These are phyloP conservation scores for Calonectria montana DNA, from an alignment of 2,329 filamentous ascomycete genomes.

Conservation along the genomic window DNA sequence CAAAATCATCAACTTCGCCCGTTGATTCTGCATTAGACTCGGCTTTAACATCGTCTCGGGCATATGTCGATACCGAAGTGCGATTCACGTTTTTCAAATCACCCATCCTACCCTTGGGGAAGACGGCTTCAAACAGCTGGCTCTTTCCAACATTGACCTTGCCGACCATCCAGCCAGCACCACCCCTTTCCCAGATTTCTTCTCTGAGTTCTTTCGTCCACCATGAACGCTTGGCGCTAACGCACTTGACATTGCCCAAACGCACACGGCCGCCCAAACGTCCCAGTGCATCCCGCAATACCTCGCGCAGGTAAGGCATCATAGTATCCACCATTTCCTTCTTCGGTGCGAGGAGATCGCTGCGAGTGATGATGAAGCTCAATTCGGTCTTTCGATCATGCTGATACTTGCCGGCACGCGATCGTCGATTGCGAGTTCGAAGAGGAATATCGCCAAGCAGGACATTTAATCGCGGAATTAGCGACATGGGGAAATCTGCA, in stretches of 20 bases:
- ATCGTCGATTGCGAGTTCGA: conserved; percentile 83
- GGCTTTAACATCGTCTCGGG: conserved; percentile 18
- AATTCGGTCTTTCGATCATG: conserved; percentile 78
- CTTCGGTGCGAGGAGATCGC: conserved; percentile 85
- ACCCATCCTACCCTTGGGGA: conserved; percentile 77
- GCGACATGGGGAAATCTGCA: conserved; percentile 95
- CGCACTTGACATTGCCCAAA: conserved; percentile 87
- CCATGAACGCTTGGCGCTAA: conserved; percentile 89
- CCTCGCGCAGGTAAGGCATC: conserved; percentile 85
- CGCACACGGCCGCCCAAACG: conserved; percentile 75
- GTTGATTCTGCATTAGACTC: conserved; percentile 43
- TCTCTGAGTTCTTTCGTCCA: conserved; percentile 91
- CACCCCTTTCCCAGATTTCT: conserved; percentile 84
- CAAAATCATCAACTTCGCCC: conserved; percentile 23
- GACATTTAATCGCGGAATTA: conserved; percentile 80
- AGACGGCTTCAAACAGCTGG: conserved; percentile 86
- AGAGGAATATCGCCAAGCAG: conserved; percentile 78
- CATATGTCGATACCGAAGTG: conserved; percentile 30
- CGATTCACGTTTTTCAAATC: conserved; percentile 26
- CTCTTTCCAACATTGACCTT: conserved; percentile 99
- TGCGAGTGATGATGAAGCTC: conserved; percentile 90
- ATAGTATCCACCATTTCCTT: conserved; percentile 86
- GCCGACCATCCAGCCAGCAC: conserved; percentile 95
- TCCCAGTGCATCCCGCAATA: conserved; percentile 82
- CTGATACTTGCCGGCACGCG: conserved; percentile 73